Conservation (phyloP, 2,329 filamentous ascomycete genomes). For the Cordyceps tenuipes region DNA sequence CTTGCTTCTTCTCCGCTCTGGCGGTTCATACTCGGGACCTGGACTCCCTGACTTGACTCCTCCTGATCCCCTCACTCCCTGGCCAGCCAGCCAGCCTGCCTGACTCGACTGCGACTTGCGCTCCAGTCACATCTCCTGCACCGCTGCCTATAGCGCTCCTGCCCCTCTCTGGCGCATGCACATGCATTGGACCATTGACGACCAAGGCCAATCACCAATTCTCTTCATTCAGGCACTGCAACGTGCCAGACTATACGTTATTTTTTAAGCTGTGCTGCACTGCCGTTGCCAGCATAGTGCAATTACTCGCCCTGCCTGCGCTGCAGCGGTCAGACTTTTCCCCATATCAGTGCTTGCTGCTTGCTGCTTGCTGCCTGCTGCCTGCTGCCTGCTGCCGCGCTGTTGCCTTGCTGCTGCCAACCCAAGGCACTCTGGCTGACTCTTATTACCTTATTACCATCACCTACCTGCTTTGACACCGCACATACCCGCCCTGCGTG, state of each 20-base stretch:
- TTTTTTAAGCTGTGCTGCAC: not conserved
- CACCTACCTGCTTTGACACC: not conserved
- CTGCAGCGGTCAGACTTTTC: not conserved
- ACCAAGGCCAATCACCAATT: constrained; percentile 9
- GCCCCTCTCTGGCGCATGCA: constrained; percentile 10
- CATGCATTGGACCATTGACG: constrained; percentile 10
- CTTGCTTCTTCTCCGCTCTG: constrained; percentile 10
- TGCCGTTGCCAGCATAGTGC: not conserved
- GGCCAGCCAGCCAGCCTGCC: not conserved
- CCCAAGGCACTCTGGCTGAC: not conserved
- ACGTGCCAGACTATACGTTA: constrained; percentile 2
- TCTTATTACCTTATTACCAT: not conserved
- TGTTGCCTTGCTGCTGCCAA: not conserved
- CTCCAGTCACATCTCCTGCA: not conserved
- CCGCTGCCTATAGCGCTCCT: constrained; percentile 2
- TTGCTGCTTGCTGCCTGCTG: no score
- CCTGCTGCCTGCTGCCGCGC: not conserved
- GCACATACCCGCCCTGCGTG: not conserved
- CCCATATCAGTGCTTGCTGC: not conserved
- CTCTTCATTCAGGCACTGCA: constrained; percentile 1
- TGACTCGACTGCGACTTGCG: constrained; percentile 6
- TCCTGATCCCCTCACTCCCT: not conserved
- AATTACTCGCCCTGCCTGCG: not conserved
- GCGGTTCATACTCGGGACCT: constrained; percentile 11
- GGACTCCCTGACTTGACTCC: constrained; percentile 5